These are phyloP conservation scores for Colletotrichum camelliae DNA, from an alignment of 2,329 filamentous ascomycete genomes.

Conservation along the genomic window DNA sequence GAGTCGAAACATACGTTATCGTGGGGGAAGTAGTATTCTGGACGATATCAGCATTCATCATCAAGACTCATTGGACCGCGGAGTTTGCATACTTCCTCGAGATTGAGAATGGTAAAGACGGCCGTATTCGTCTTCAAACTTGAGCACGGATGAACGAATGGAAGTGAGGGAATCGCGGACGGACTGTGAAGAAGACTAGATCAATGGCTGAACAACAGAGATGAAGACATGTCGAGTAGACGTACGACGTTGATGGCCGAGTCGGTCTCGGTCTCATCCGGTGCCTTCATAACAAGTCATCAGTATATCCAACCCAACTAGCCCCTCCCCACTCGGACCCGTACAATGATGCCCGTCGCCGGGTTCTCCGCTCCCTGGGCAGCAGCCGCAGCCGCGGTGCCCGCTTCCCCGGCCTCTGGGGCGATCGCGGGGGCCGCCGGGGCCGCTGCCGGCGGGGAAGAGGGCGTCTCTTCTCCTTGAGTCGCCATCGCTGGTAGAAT, in stretches of 20 bases:
- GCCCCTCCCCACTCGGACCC: neutral
- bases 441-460: neutral
- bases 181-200: neutral
- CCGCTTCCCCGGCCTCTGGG: neutral
- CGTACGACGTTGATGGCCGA: slow-evolving; percentile 12
- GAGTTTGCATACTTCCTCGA: neutral
- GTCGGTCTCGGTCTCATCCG: slow-evolving; percentile 2
- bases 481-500: neutral
- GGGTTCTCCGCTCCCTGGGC: neutral
- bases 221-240: neutral
- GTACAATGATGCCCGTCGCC: slow-evolving; percentile 16
- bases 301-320: neutral
- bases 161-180: slow-evolving; percentile 12
- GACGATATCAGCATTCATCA: neutral
- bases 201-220: fast-evolving
- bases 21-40: slow-evolving; percentile 17
- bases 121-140: slow-evolving; percentile 8
- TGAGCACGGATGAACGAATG: slow-evolving; percentile 3
- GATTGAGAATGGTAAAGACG: slow-evolving; percentile 14
- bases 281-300: neutral
- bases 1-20: neutral
- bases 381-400: neutral
- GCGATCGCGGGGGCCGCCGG: neutral
- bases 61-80: fast-evolving
- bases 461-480: neutral